Conservation (phyloP, 2,329 filamentous ascomycete genomes). For the Aspergillus costaricaensis region DNA sequence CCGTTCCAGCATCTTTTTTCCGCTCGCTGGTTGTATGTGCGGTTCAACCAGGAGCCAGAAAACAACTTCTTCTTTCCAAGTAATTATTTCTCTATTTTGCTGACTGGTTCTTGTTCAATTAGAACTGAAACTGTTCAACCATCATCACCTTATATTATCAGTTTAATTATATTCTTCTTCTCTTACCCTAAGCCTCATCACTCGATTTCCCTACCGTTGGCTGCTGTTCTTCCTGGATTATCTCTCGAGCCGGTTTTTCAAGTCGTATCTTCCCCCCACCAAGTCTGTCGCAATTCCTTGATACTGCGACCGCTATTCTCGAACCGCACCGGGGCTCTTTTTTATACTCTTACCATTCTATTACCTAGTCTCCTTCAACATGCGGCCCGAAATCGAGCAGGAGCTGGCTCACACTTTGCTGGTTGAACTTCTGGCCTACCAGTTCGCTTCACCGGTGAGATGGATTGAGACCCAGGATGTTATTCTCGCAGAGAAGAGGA, state of each 20-base stretch:
- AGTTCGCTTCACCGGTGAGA: conserved; percentile 97
- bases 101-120: neutral
- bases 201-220: neutral
- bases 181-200: neutral
- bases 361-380: conserved; percentile 51
- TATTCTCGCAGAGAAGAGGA: conserved; percentile 91
- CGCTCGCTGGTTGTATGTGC: neutral
- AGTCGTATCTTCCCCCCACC: neutral
- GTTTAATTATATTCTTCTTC: conserved; percentile 5
- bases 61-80: neutral
- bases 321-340: neutral
- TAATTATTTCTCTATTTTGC: neutral
- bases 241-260: neutral
- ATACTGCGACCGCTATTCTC: neutral
- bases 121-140: conserved; percentile 1
- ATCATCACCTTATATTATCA: conserved; percentile 9
- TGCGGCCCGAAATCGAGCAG: conserved; percentile 99
- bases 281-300: neutral
- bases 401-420: conserved; percentile 98
- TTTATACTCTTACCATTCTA: conserved; percentile 16
- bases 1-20: neutral
- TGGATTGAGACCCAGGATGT: conserved; percentile 99
- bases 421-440: conserved; percentile 97
- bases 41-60: neutral
- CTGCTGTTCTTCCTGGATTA: neutral